phyloP scores from a whole-genome alignment of 768 basidiomycete genomes.

The Lactarius indigo region DNA sequence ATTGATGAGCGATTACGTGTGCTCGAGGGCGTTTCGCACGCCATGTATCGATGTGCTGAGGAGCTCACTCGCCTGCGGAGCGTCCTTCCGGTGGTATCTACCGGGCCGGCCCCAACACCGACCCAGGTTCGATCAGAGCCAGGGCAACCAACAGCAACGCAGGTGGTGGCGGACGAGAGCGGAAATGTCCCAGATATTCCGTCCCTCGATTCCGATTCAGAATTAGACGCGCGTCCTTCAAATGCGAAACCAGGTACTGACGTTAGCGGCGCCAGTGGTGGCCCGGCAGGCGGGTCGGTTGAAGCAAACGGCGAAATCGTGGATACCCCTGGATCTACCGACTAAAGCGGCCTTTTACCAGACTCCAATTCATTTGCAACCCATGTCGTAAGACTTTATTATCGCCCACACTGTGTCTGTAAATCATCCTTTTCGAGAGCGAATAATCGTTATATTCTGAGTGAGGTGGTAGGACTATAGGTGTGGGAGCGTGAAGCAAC shows the following conservation, averaged over 20 bases:
- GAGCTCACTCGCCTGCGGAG: constrained; percentile 77
- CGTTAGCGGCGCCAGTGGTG: constrained; percentile 17
- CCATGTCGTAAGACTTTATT: constrained; percentile 11
- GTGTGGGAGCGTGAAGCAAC: not conserved
- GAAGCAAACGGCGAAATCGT: constrained; percentile 10
- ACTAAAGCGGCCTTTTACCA: not conserved
- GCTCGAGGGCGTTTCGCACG: constrained; percentile 71
- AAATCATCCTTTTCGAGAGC: not conserved
- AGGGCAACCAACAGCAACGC: constrained; percentile 7
- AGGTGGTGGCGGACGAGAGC: not conserved
- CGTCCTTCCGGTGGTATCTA: constrained; percentile 39
- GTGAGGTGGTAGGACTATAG: not conserved
- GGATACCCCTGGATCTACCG: not conserved
- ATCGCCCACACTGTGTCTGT: not conserved
- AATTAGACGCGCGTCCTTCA: constrained; percentile 9
- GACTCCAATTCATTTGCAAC: not conserved
- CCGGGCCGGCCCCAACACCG: constrained; percentile 9
- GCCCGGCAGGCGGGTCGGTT: constrained; percentile 1
- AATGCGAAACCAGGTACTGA: constrained; percentile 16
- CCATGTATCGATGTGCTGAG: constrained; percentile 70
- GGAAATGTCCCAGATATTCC: constrained; percentile 12
- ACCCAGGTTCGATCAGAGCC: constrained; percentile 14
- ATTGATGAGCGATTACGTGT: constrained; percentile 82
- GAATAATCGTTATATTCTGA: constrained; percentile 4
- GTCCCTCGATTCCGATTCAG: constrained; percentile 11